Base-by-base conservation (phyloP, 495 filamentous ascomycete genomes). In the Astrocystis sublimbata region DNA sequence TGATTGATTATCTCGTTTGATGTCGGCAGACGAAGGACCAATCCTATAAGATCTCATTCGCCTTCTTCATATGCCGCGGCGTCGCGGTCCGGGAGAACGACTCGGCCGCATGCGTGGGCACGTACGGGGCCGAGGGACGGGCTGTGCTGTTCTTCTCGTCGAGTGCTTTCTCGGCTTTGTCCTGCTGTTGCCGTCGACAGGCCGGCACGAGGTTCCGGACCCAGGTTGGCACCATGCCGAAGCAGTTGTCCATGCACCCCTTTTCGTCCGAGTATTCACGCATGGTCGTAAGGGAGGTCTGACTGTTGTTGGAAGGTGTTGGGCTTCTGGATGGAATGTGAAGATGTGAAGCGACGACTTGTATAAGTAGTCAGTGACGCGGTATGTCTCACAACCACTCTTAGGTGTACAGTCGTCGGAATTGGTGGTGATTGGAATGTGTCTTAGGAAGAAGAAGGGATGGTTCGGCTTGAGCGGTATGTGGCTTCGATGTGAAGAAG, bases 1-100 rank as follows among this genome's bases (percentile, higher is more conserved):
- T n/a, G n/a, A n/a, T n/a, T n/a, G n/a, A n/a, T n/a, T n/a, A n/a
- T n/a, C n/a, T n/a, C n/a, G n/a, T n/a, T n/a, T n/a, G n/a, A n/a
- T n/a, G n/a, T n/a, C n/a, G 10, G 24, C 26, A 19, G 12, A 28
- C 9, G n/a, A 30, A 28, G 13, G 13, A 36, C 33, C 6, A 13
- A 10, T 9, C 6, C 59, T 64, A 76, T n/a, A 72, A 58, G 33
- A 70, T 68, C 45, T 73, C 73, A 50, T 78, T 78, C 6, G 68
- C 71, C 41, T 61, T 61, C 49, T 62, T 76, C 67, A 80, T 80
- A 12, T 52, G 43, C 7, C 60, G 60, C 7, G 76, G 63, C 6
- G 77, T 76, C 15, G 78, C 71, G 0, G 79, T 80, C 61, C 65
- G 73, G 17, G 79, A 61, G 64, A 75, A 76, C n/a, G 78, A 74